Percentiles rank a stretch among this genome's conserved stretches.
Conservation (phyloP, 805 yeast genomes). For the Grigorovia transvaalensis region DNA sequence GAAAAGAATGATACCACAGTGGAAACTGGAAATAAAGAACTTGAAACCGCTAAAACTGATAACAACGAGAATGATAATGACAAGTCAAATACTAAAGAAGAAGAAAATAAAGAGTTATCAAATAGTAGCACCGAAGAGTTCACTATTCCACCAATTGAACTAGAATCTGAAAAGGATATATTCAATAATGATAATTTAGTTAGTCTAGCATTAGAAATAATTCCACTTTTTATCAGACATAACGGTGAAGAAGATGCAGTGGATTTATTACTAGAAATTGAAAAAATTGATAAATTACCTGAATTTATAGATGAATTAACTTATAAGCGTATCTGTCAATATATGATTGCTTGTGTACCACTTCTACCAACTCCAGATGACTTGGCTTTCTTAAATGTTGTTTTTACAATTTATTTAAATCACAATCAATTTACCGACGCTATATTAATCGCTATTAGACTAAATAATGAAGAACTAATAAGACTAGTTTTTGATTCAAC, state of each 20-base stretch:
- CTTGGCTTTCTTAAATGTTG: conserved; percentile 72
- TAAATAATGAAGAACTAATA: conserved; percentile 73
- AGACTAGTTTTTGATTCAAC: conserved; percentile 76
- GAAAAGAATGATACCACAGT: neutral
- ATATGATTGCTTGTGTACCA: conserved; percentile 95
- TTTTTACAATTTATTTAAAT: conserved; percentile 71
- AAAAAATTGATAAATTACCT: conserved; percentile 71
- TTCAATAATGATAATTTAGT: conserved; percentile 38
- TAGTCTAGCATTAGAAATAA: conserved; percentile 61
- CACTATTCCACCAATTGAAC: neutral
- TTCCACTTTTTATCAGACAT: conserved; percentile 83
- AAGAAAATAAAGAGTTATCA: neutral
- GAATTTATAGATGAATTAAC: conserved; percentile 78
- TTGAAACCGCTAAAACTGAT: neutral
- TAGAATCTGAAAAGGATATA: neutral
- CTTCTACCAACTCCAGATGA: conserved; percentile 93
- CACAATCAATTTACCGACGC: conserved; percentile 84
- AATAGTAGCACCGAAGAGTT: neutral
- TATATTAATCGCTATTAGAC: conserved; percentile 73
- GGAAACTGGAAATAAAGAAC: neutral
- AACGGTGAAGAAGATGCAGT: conserved; percentile 99
- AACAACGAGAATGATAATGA: neutral
- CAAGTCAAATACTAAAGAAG: neutral
- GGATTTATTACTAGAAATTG: conserved; percentile 83
- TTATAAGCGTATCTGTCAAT: conserved; percentile 80